Evolutionary conservation across 192 early-diverging fungal genomes (phyloP), one percentile per base, ranked within the genome.

Genomic region (Endogone sp.): DNA sequence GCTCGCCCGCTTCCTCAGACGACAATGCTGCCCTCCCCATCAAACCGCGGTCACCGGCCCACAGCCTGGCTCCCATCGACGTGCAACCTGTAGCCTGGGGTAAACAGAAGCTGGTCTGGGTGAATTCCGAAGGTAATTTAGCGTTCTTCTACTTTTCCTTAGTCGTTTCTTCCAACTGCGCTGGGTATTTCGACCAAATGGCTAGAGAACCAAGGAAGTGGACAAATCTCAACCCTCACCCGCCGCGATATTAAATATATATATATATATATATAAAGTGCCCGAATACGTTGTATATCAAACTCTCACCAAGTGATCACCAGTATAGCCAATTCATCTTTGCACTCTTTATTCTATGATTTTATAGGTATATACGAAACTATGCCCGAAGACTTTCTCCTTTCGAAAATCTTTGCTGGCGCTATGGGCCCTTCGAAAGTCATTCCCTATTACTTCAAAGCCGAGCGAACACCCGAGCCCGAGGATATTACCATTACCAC

Each of bases 401-500:
- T 88, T 49, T 75, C 80, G 30, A 88, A 88, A 72, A 77, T 88
- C 0, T 88, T 82, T 61, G 80, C 81, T 13, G 84, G 83, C 27
- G 76, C 85, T 0, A 82, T 88, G 82, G 81, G 82, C 44, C 86
- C 86, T 22, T 82, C 81, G 58, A 83, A 88, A 29, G 84, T 88
- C 54, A 85, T 86, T 30, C 86, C 86, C 21, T 88, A 84, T 64
- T 86, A 88, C 62, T 88, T 82, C 63, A 73, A 71, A 60, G 81
- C 85, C 4, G 63, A 79, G 27, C 71, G 78, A 27, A 22, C 57
- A 29, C 76, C 81, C 61, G 77, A 82, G 57, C 71, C 76, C 27
- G 85, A 86, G 74, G 86, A 85, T 22, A 73, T 88, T 24, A 88
- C 86, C 1, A 84, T 88, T 59, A 77, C 84, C 4, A 88, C 86